Base-by-base conservation (phyloP, 2,329 filamentous ascomycete species). In the Clonostachys sp. region DNA sequence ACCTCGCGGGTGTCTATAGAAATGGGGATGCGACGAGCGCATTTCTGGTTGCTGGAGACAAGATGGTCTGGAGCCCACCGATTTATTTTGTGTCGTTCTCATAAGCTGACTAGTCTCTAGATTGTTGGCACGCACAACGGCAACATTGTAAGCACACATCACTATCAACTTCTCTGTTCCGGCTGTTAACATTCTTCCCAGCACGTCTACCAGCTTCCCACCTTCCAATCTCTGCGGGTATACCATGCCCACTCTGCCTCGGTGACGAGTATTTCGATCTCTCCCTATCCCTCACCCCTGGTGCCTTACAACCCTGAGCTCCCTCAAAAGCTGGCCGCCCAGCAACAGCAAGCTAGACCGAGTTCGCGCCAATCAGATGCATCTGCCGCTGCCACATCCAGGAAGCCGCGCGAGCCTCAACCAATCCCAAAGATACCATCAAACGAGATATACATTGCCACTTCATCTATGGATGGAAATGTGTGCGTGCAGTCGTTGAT, bases 51-150 rank as follows among this genome's bases (percentile, higher is more conserved):
- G 88, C 88, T 39, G 92, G 92, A 45, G 92, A 99, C 74, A 97
- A 97, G 73, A 95, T 97, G 92, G 89, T 92, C 76, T 58, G 74
- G 12, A 18, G 34, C 9, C 10, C 20, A 8, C 46, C 24, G 36
- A 18, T 18, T 39, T n/a, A 7, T 13, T 16, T 18, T 34, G 14
- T 16, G 14, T 38, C 12, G n/a, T 16, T 9, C 17, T 8, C 12
- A 54, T 56, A 51, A 49, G 48, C 68, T 72, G 56, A 68, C 57
- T 55, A 50, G 50, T 59, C 54, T 54, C 44, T 68, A 92, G 88
- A 86, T 96, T 52, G 76, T 95, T 57, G 94, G 92, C 55, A 96
- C 94, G 34, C 92, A 99, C 66, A 96, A 95, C 70, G 94, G 94
- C 58, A 96, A 94, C 60, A 92, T 97, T 59, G 90, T 95, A 77